Percentiles rank a stretch among this genome's conserved stretches.
phyloP scores from a whole-genome alignment of 768 basidiomycete species.

The Tephrocybe sp. region DNA sequence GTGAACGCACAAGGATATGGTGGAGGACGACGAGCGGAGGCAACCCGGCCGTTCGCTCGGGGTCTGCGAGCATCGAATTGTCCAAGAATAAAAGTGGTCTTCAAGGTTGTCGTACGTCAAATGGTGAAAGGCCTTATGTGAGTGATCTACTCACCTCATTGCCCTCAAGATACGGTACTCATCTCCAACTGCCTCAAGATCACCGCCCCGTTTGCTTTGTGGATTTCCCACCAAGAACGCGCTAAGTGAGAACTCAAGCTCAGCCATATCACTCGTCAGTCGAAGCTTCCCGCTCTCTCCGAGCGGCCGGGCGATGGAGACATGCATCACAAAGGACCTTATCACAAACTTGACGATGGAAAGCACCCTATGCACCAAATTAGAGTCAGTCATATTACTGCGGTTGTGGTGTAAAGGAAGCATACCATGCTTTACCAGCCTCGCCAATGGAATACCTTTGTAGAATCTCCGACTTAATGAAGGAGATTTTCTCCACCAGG shows the following conservation, averaged over 20 bases:
- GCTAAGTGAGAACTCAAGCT: constrained; percentile 89
- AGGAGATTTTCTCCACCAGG: constrained; percentile 82
- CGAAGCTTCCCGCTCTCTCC: constrained; percentile 94
- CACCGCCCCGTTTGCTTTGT: constrained; percentile 59
- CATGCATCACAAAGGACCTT: constrained; percentile 86
- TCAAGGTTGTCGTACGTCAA: constrained; percentile 4
- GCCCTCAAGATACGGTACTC: constrained; percentile 86
- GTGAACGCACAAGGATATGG: constrained; percentile 88
- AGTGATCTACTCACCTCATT: constrained; percentile 78
- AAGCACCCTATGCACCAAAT: constrained; percentile 43
- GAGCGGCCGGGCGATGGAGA: constrained; percentile 89
- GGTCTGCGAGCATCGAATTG: constrained; percentile 63
- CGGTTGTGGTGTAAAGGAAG: neutral
- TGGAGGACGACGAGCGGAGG: constrained; percentile 88
- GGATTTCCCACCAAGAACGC: constrained; percentile 67
- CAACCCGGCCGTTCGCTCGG: constrained; percentile 71
- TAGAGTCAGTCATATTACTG: constrained; percentile 1
- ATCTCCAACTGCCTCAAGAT: constrained; percentile 76
- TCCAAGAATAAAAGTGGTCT: constrained; percentile 92
- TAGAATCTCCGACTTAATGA: constrained; percentile 78
- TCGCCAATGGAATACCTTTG: constrained; percentile 72
- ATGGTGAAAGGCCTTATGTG: too few species aligned
- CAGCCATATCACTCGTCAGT: constrained; percentile 94
- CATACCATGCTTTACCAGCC: constrained; percentile 70
- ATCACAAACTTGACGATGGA: constrained; percentile 79